Base-by-base conservation (phyloP, 2,329 filamentous ascomycete species). In the Chrysosporium queenslandicum region DNA sequence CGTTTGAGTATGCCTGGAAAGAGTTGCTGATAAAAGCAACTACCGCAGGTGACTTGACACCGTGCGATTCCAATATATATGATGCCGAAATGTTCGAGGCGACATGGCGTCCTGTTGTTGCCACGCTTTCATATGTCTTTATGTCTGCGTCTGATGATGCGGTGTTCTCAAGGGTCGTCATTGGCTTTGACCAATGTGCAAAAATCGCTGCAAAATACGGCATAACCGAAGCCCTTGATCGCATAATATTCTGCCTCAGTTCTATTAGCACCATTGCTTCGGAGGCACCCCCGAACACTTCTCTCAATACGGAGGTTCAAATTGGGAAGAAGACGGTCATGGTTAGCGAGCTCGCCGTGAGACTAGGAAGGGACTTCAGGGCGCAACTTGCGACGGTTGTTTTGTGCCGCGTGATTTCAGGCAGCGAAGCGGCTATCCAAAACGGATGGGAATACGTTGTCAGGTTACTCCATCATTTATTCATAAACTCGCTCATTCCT, bases 91-190 rank as follows among this genome's bases (percentile, higher is more conserved):
- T 98, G 87, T 98, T 98, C 67, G 83, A 86, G 53, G 86, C 89
- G 20, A 96, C 90, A 0, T 98, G 94, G 92, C 89, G 82, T 65
- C 91, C 94, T 0, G 89, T 98, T 46, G 79, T 98, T 34, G 90
- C 92, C 2, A 97, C 94, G 0, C 74, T 98, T 51, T 94, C 92
- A 11, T 98, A 97, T 64, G 92, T 98, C 2, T 98, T 98, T 73
- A 94, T 97, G 85, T 97, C 91, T 32, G 94, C 94, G 14, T 94
- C 89, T 0, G 94, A 98, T 63, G 92, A 98, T 66, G 81, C 91
- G 0, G 92, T 98, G 2, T 98, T 95, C 65, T 87, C 87, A 32
- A 82, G 92, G 55, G 86, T 98, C 16, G 88, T 97, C 25, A 87
- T 87, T 45, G 92, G 92, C 1, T 98, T 98, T 63, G 88, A 95